phyloP scores from a whole-genome alignment of 768 basidiomycete genomes.

The Phlebiopsis flavidoalba region DNA sequence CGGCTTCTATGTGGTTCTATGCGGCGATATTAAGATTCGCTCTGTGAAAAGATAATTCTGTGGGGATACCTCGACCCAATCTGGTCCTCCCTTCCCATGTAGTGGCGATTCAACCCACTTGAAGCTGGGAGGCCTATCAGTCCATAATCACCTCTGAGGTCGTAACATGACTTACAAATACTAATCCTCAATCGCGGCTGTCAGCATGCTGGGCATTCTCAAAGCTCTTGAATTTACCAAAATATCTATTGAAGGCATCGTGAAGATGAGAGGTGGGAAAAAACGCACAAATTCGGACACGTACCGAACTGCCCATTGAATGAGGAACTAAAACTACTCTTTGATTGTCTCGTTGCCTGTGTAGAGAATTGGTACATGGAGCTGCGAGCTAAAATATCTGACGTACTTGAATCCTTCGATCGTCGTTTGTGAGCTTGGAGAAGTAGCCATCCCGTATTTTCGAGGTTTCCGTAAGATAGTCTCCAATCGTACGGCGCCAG shows the following conservation, averaged over 20 bases:
- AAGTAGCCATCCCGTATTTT: conserved; percentile 90
- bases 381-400: background rate
- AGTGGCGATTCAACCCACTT: conserved; percentile 95
- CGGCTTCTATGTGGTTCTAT: conserved; percentile 80
- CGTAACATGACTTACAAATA: conserved; percentile 66
- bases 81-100: conserved; percentile 74
- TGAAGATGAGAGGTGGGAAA: background rate
- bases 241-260: conserved; percentile 27
- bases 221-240: conserved; percentile 33
- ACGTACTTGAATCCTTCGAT: conserved; percentile 77
- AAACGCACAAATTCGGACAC: conserved; percentile 12
- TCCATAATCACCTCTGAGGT: no score
- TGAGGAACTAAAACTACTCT: conserved; percentile 84
- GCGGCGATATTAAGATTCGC: background rate
- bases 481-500: conserved; percentile 92
- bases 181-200: conserved; percentile 32
- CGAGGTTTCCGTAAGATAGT: conserved; percentile 82
- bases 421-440: conserved; percentile 68
- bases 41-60: background rate
- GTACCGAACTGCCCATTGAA: conserved; percentile 80
- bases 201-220: background rate
- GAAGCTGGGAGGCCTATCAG: conserved; percentile 42
- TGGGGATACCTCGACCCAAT: conserved; percentile 81
- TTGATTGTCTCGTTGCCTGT: conserved; percentile 60
- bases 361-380: background rate